phyloP scores from a whole-genome alignment of 139 green algal species.

The Ostreobium quekettii region DNA sequence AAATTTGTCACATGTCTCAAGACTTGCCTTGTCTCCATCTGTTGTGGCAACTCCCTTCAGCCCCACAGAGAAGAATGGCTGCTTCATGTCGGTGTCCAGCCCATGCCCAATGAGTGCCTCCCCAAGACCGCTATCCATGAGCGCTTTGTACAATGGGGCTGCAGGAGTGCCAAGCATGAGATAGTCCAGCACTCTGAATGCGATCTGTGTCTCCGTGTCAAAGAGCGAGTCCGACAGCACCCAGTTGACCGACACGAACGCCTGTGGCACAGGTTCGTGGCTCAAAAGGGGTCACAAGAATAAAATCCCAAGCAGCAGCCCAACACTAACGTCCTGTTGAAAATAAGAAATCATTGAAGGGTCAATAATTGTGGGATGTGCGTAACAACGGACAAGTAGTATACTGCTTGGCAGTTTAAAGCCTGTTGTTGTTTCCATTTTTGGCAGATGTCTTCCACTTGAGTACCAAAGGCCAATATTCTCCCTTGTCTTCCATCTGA shows the following conservation, averaged over 20 bases:
- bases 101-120: conserved; percentile 83
- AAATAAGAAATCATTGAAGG: too few relatives aligned
- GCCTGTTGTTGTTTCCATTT: too few relatives aligned
- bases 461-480: too few relatives aligned
- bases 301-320: neutral
- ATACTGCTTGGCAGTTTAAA: too few relatives aligned
- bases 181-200: conserved; percentile 93
- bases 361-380: too few relatives aligned
- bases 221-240: conserved; percentile 77
- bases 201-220: conserved; percentile 84
- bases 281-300: conserved; percentile 31
- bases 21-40: conserved; percentile 51
- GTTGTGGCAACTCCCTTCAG: conserved; percentile 74
- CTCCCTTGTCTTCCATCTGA: too few relatives aligned
- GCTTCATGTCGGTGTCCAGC: conserved; percentile 87
- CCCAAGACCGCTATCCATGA: conserved; percentile 87
- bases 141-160: conserved; percentile 79
- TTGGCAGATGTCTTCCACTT: too few relatives aligned
- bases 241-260: conserved; percentile 86
- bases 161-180: conserved; percentile 87
- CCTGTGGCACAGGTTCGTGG: conserved; percentile 51
- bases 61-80: conserved; percentile 78
- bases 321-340: too few relatives aligned
- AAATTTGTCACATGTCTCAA: neutral
- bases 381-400: too few relatives aligned